A percentile compares a stretch with the other conserved stretches of the same genome.
phyloP scores from a whole-genome alignment of 2,329 filamentous ascomycete species.

The Metarhizium guizhouense region DNA sequence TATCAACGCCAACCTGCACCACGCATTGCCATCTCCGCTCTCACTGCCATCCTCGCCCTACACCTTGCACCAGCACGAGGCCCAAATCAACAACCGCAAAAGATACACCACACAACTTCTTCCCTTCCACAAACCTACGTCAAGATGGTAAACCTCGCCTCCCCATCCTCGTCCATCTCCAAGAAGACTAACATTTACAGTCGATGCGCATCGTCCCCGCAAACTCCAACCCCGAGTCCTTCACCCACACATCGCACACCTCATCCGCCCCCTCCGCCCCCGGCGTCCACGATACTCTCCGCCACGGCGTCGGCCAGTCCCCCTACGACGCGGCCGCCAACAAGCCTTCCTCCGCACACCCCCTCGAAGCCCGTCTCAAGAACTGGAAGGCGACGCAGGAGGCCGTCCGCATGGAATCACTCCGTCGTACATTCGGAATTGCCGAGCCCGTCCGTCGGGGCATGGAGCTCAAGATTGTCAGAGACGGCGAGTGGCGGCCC shows the following conservation, averaged over 20 bases:
- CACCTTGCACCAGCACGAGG: not conserved
- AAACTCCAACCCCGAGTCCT: conserved; percentile 54
- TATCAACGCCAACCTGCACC: conserved; percentile 5
- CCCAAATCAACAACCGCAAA: not conserved
- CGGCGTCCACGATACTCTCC: conserved; percentile 88
- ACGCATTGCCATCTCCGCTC: not conserved
- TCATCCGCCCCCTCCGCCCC: conserved; percentile 81
- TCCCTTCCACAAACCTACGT: conserved; percentile 4
- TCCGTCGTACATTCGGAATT: conserved; percentile 82
- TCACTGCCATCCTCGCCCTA: not conserved
- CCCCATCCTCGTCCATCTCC: not conserved
- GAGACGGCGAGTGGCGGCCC: conserved; percentile 72
- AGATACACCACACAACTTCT: not conserved
- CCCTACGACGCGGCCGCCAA: conserved; percentile 36
- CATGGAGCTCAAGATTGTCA: conserved; percentile 90
- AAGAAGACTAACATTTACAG: conserved; percentile 33
- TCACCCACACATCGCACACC: conserved; percentile 51
- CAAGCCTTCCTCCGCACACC: conserved; percentile 59
- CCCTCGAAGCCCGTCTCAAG: conserved; percentile 81
- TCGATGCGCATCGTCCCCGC: conserved; percentile 84
- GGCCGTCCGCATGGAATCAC: conserved; percentile 73
- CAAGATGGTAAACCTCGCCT: conserved; percentile 39
- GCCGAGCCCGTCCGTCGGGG: conserved; percentile 84
- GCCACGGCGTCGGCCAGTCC: conserved; percentile 67
- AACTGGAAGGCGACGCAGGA: conserved; percentile 90